Conservation (phyloP, 2,329 filamentous ascomycete genomes). For the Stagonosporopsis rhizophila region DNA sequence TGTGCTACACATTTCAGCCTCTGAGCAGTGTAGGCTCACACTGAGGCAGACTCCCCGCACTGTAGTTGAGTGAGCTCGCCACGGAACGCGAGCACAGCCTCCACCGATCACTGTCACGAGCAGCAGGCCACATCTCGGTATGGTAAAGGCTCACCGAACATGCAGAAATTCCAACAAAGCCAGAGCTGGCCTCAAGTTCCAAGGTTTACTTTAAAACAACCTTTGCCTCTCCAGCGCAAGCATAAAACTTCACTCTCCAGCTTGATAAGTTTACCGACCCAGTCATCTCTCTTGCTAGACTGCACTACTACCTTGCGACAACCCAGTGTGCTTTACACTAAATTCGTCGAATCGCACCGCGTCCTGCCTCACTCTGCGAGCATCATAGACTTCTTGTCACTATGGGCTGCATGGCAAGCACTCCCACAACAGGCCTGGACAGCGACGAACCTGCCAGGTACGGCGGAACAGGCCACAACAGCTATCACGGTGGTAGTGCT, state of each 20-base stretch:
- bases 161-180: not conserved
- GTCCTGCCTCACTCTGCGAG: not conserved
- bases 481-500: not conserved
- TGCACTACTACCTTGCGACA: not conserved
- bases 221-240: not conserved
- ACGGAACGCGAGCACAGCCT: constrained; percentile 6
- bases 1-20: too few relatives aligned
- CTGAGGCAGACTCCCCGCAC: constrained; percentile 11
- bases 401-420: constrained; percentile 16
- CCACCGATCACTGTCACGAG: constrained; percentile 6
- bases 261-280: not conserved
- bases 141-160: not conserved
- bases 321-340: not conserved
- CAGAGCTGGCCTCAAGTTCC: not conserved
- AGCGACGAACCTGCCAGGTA: constrained; percentile 5
- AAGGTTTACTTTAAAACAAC: not conserved
- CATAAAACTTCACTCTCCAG: not conserved
- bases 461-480: constrained; percentile 3
- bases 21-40: not conserved
- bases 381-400: not conserved
- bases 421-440: constrained; percentile 2
- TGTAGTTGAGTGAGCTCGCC: not conserved
- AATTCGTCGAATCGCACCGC: not conserved
- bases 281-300: not conserved
- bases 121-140: not conserved